phyloP scores from a whole-genome alignment of 805 yeast species.

The Teunomyces gatunensis region DNA sequence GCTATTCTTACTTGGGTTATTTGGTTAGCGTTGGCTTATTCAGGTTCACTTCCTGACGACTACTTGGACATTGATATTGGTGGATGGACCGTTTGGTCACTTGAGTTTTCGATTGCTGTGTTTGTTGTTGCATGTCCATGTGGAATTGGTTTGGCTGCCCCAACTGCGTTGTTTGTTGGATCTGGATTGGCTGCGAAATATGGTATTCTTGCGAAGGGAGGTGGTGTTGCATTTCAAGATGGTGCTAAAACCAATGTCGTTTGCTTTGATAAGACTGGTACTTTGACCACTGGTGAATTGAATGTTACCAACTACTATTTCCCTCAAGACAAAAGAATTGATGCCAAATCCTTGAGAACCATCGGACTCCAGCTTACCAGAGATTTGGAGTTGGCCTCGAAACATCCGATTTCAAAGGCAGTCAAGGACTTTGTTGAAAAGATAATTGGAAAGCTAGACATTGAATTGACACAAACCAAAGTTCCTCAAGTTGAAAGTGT shows the following conservation, averaged over 20 bases:
- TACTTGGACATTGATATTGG: conserved; percentile 66
- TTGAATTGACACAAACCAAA: conserved; percentile 28
- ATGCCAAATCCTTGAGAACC: conserved; percentile 9
- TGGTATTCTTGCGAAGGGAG: conserved; percentile 76
- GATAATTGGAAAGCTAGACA: conserved; percentile 21
- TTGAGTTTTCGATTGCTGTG: conserved; percentile 74
- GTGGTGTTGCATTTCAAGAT: conserved; percentile 80
- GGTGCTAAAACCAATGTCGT: conserved; percentile 61
- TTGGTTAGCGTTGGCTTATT: conserved; percentile 60
- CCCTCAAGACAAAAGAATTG: conserved; percentile 15
- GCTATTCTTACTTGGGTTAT: conserved; percentile 66
- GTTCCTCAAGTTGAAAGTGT: conserved; percentile 50
- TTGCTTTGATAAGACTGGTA: conserved; percentile 80
- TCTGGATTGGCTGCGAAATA: conserved; percentile 74
- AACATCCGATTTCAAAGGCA: conserved; percentile 67
- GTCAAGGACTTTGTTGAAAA: conserved; percentile 40
- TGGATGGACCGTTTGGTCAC: conserved; percentile 76
- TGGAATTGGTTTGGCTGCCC: conserved; percentile 83
- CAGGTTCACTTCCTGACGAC: conserved; percentile 49
- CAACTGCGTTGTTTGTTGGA: conserved; percentile 79
- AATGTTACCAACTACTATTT: conserved; percentile 51
- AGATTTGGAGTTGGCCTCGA: conserved; percentile 61
- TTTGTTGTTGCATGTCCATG: conserved; percentile 86
- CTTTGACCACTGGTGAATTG: conserved; percentile 66
- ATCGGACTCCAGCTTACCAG: conserved; percentile 48